These are phyloP conservation scores for Zymoseptoria brevis DNA, from an alignment of 2,329 filamentous ascomycete species.

Conservation along the genomic window DNA sequence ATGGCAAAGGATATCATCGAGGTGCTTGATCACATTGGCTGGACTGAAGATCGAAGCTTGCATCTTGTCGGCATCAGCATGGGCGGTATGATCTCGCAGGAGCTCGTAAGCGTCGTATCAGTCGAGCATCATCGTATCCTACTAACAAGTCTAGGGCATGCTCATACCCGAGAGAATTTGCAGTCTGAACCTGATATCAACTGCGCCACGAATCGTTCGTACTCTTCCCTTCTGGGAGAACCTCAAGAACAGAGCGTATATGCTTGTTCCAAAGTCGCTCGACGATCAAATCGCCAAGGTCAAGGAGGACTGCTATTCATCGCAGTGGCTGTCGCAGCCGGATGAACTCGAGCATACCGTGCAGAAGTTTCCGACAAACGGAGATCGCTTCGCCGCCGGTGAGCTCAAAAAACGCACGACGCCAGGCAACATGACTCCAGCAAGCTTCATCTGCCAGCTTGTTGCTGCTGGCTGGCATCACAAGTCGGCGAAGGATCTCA, in stretches of 20 bases:
- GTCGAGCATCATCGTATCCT: not conserved
- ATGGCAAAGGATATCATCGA: constrained; percentile 77
- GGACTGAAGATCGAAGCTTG: constrained; percentile 51
- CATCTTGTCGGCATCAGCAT: constrained; percentile 74
- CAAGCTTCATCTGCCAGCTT: constrained; percentile 68
- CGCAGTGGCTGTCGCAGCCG: constrained; percentile 53
- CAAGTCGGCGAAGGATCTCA: constrained; percentile 61
- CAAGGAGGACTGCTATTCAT: constrained; percentile 58
- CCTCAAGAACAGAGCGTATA: constrained; percentile 48
- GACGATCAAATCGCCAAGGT: constrained; percentile 59
- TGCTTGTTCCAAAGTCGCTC: constrained; percentile 60
- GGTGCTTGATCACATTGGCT: constrained; percentile 60
- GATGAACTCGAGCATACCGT: constrained; percentile 45
- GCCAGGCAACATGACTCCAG: constrained; percentile 51
- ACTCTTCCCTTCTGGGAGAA: constrained; percentile 53
- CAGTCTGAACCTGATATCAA: constrained; percentile 44
- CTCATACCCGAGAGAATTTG: constrained; percentile 43
- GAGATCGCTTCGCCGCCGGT: constrained; percentile 72
- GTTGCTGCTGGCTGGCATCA: constrained; percentile 72
- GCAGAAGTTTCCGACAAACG: constrained; percentile 61
- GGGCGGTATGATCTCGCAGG: constrained; percentile 89
- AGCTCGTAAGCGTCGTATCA: constrained; percentile 46
- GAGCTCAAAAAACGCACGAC: constrained; percentile 66
- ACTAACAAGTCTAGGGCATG: constrained; percentile 18
- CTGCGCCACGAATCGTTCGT: constrained; percentile 40